These are phyloP conservation scores for Kazachstania sp. DNA, from an alignment of 1,139 yeast genomes.

Conservation along the genomic window DNA sequence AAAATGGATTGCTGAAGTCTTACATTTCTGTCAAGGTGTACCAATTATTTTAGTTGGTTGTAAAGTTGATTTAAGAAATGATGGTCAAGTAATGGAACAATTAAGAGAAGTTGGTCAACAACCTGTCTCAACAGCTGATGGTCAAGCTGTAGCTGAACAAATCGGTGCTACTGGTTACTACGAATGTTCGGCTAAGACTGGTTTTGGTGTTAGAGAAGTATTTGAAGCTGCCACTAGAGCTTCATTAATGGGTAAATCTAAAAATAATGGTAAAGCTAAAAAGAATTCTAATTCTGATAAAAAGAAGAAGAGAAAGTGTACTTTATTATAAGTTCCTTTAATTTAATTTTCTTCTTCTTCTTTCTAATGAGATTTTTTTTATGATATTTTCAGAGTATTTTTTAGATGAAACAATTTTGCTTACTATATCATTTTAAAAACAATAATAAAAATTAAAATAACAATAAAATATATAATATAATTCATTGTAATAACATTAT, in stretches of 20 bases:
- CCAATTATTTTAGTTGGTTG: constrained; percentile 92
- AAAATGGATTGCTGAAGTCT: constrained; percentile 90
- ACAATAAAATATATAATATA: background rate
- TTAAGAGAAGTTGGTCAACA: constrained; percentile 66
- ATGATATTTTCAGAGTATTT: background rate
- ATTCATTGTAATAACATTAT: background rate
- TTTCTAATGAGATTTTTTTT: background rate
- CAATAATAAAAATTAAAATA: background rate
- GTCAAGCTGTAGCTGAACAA: constrained; percentile 75
- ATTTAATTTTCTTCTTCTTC: background rate
- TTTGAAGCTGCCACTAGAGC: constrained; percentile 85
- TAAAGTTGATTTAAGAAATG: constrained; percentile 82
- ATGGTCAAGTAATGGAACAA: constrained; percentile 65
- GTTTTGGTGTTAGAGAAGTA: constrained; percentile 84
- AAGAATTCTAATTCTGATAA: constrained; percentile 25
- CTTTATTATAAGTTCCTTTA: constrained; percentile 24
- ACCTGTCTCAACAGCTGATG: constrained; percentile 73
- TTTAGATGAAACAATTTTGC: background rate
- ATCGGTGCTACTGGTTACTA: constrained; percentile 80
- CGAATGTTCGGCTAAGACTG: constrained; percentile 91
- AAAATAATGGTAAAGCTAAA: constrained; percentile 26
- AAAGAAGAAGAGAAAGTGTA: constrained; percentile 35
- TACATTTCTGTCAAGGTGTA: constrained; percentile 91
- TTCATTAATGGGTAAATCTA: constrained; percentile 32
- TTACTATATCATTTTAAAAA: background rate